Base-by-base conservation (phyloP, 129 eudicot genomes). In the carrot (Daucus carota) region DNA sequence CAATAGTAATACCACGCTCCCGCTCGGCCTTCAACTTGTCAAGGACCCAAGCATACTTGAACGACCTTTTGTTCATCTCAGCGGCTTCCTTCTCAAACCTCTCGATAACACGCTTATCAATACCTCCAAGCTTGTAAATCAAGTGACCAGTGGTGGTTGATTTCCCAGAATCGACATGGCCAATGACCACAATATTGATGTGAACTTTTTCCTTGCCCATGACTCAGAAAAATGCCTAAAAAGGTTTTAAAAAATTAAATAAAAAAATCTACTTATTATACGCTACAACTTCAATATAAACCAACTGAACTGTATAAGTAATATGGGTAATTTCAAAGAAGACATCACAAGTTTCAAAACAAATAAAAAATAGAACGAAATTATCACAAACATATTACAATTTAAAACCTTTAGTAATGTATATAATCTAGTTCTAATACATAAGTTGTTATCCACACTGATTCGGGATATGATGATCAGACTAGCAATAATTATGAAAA, bases 81-180 rank as follows among this genome's bases (percentile, higher is more conserved):
- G 85, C 85, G 73, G 85, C 85, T 47, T 82, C 85, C 85, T 82
- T 82, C 82, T 82, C 85, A 9, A 82, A 82, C 75, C 85, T 82
- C 44, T 82, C 85, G 26, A 82, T 82, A 4, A 82, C 85, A 78
- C 85, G 82, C 82, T 82, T 82, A 81, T 82, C 85, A 78, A 82
- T 82, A 42, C 85, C 85, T 8, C 85, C 85, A 77, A 82, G 85
- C 85, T 82, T 82, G 73, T 82, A 82, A 82, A 82, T 82, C 80
- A 82, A 78, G 74, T 82, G 85, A 42, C 85, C 85, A 40, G 85
- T 82, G 66, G 85, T 82, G 63, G 79, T 76, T 1, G 79, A 76
- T 34, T 76, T 76, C 1, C 80, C 80, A 11, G 80, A 76, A 74
- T 76, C 80, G 15, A 76, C 80, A 76, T 76, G 80, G 74, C 80